phyloP scores from a whole-genome alignment of 106 monocot genomes.

The Agapanthus africanus region DNA sequence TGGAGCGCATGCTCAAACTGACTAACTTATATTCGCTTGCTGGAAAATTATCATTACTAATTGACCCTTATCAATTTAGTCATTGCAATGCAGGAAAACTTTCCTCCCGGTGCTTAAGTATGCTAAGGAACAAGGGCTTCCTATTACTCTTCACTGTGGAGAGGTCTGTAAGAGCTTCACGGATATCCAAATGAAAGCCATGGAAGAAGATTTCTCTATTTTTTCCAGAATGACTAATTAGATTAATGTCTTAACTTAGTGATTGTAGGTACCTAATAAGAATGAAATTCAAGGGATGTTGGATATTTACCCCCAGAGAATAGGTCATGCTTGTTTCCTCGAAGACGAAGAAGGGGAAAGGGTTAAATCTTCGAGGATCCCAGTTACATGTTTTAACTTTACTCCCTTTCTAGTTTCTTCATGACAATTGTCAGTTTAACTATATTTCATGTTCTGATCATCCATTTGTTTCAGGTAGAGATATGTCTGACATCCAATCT shows the following conservation, averaged over 20 bases:
- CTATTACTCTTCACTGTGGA: slow-evolving; percentile 86
- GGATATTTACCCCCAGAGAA: slow-evolving; percentile 64
- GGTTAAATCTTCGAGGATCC: slow-evolving; percentile 57
- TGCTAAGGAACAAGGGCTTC: slow-evolving; percentile 72
- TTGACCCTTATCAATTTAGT: not conserved
- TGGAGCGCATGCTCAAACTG: too few species aligned
- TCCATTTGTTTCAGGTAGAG: slow-evolving; percentile 54
- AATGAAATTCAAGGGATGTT: slow-evolving; percentile 85
- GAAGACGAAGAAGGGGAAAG: slow-evolving; percentile 64
- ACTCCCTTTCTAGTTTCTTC: not conserved
- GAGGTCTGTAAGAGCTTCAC: slow-evolving; percentile 39
- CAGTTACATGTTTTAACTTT: slow-evolving; percentile 32
- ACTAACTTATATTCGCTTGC: too few species aligned
- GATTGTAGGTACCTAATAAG: slow-evolving; percentile 64
- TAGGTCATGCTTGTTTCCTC: slow-evolving; percentile 90
- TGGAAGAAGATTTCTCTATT: not conserved
- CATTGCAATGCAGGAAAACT: slow-evolving; percentile 48
- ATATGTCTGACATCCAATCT: slow-evolving; percentile 95
- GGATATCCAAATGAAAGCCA: not conserved
- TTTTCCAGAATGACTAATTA: slow-evolving; percentile 17
- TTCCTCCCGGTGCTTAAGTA: slow-evolving; percentile 72
- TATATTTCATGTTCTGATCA: not conserved
- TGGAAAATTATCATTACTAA: not conserved
- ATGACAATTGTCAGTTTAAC: not conserved
- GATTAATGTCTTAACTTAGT: slow-evolving; percentile 33